phyloP scores from a whole-genome alignment of 805 yeast species.

The Kuraishia hungarica region DNA sequence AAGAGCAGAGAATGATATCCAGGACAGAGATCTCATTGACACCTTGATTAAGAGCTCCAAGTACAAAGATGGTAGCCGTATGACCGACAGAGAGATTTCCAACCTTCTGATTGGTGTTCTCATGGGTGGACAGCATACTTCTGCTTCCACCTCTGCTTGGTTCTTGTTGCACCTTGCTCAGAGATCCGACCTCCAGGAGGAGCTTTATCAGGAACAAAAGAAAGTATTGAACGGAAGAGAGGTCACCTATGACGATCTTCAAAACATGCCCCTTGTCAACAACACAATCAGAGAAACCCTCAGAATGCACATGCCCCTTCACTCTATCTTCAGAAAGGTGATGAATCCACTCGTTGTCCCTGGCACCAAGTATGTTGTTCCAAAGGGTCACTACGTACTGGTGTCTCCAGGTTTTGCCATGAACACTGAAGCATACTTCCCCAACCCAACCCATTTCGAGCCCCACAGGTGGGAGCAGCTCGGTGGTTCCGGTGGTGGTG shows the following conservation, averaged over 20 bases:
- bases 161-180: slow-evolving; percentile 84
- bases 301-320: slow-evolving; percentile 94
- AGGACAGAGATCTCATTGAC: slow-evolving; percentile 84
- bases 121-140: slow-evolving; percentile 99
- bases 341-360: slow-evolving; percentile 72
- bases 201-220: slow-evolving; percentile 67
- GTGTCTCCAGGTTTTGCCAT: slow-evolving; percentile 92
- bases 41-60: slow-evolving; percentile 73
- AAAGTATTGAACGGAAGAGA: slow-evolving; percentile 53
- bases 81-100: slow-evolving; percentile 95
- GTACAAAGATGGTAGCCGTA: slow-evolving; percentile 87
- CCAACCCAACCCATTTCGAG: slow-evolving; percentile 60
- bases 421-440: slow-evolving; percentile 71
- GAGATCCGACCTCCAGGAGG: slow-evolving; percentile 77
- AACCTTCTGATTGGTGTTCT: slow-evolving; percentile 88
- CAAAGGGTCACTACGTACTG: slow-evolving; percentile 81
- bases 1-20: slow-evolving; percentile 67
- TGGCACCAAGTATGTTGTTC: slow-evolving; percentile 70
- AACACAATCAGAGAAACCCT: slow-evolving; percentile 86
- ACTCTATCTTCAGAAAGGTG: slow-evolving; percentile 92
- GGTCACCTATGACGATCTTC: slow-evolving; percentile 74
- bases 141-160: slow-evolving; percentile 96
- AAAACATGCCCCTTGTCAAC: slow-evolving; percentile 72
- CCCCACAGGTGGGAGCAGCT: slow-evolving; percentile 79
- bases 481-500: slow-evolving; percentile 18